These are phyloP conservation scores for Holtermannia corniformis DNA, from an alignment of 768 basidiomycete genomes.

Conservation along the genomic window DNA sequence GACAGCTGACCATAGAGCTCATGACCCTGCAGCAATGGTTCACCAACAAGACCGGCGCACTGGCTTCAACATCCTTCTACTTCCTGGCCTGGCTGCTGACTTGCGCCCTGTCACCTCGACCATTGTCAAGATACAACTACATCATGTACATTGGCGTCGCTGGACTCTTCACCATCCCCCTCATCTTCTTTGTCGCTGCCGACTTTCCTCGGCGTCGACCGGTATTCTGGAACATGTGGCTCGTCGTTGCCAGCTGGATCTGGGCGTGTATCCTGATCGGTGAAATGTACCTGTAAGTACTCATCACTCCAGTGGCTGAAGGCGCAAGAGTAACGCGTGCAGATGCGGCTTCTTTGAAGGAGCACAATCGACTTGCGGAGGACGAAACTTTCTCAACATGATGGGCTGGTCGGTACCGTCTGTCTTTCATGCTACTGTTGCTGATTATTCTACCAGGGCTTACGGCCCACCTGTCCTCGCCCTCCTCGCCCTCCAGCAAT, in stretches of 20 bases:
- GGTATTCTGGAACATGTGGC: conserved; percentile 28
- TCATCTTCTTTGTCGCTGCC: conserved; percentile 26
- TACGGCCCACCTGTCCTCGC: conserved; percentile 39
- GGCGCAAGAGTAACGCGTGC: conserved; percentile 10
- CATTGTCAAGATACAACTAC: conserved; percentile 14
- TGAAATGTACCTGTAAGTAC: conserved; percentile 23
- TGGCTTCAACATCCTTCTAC: conserved; percentile 25
- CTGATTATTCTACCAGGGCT: conserved; percentile 3
- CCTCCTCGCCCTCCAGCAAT: conserved; percentile 41
- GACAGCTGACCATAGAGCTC: conserved; percentile 6
- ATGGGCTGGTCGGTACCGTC: conserved; percentile 9
- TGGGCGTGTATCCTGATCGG: conserved; percentile 24
- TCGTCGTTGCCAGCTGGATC: conserved; percentile 33
- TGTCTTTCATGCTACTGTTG: no score
- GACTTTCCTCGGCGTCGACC: conserved; percentile 27
- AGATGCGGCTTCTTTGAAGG: conserved; percentile 33
- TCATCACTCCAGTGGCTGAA: background rate
- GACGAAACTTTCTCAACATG: conserved; percentile 40
- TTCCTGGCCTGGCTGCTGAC: conserved; percentile 35
- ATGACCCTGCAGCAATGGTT: conserved; percentile 26
- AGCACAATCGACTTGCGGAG: conserved; percentile 21
- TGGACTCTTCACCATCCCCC: conserved; percentile 30
- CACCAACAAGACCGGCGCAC: conserved; percentile 23
- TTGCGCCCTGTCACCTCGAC: conserved; percentile 14
- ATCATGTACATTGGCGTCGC: conserved; percentile 21